Conservation (phyloP, 2,329 filamentous ascomycete genomes). For the Nigrograna mackinnonii region DNA sequence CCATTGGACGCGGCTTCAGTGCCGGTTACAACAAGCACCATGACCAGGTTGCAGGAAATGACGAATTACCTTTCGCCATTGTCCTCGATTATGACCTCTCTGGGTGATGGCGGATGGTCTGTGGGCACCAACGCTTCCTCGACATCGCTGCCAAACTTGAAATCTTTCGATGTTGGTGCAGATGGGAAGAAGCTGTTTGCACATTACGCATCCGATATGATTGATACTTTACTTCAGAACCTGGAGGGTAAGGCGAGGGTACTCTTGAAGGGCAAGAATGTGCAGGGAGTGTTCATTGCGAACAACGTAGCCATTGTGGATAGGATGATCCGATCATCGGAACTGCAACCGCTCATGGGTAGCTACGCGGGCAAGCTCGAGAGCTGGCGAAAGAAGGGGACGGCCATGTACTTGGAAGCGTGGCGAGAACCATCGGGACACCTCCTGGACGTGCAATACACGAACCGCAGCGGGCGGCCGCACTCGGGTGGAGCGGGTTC, state of each 20-base stretch:
- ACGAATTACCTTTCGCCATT: constrained; percentile 84
- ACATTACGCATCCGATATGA: constrained; percentile 86
- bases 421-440: constrained; percentile 87
- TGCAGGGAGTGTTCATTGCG: constrained; percentile 85
- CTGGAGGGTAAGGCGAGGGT: constrained; percentile 75
- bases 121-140: constrained; percentile 56
- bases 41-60: constrained; percentile 85
- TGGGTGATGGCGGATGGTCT: constrained; percentile 89
- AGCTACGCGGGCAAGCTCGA: constrained; percentile 71
- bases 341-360: constrained; percentile 71
- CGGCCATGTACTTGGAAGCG: constrained; percentile 77
- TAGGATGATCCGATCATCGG: constrained; percentile 80
- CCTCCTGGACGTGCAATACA: constrained; percentile 89
- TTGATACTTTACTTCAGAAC: constrained; percentile 76
- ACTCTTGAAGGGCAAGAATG: constrained; percentile 72
- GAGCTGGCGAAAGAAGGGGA: constrained; percentile 84
- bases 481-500: constrained; percentile 53
- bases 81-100: constrained; percentile 85
- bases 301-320: constrained; percentile 87
- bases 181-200: constrained; percentile 87
- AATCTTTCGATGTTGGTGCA: constrained; percentile 83
- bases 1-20: constrained; percentile 79
- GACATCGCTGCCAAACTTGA: constrained; percentile 70
- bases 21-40: constrained; percentile 78
- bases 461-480: constrained; percentile 73